Base-by-base conservation (phyloP, 805 yeast genomes). In the Cyberlindnera misumaiensis region DNA sequence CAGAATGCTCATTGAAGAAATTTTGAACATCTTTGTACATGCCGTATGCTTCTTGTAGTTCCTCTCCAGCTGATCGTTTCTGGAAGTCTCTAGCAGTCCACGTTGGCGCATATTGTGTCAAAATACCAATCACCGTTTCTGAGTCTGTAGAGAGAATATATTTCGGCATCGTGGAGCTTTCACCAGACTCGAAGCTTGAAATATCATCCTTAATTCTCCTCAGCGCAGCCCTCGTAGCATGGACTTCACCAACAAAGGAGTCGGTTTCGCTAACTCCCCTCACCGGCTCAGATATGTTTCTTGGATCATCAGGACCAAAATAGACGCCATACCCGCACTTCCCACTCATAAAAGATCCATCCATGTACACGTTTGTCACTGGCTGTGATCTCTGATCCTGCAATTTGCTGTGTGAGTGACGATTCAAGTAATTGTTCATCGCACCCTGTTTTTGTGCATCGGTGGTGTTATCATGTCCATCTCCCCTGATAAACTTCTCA, bases 201-300 rank as follows among this genome's bases (percentile, higher is more conserved):
- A 68, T 55, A 17, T 66, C 72, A 2, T 42, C 20, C 1, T 45
- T 34, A 13, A 80, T 66, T 6, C 52, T 47, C 5, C 55, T 54
- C 41, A 83, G 53, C 0, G 93, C 94, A 26, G 65, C 65, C 5
- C 61, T 53, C 14, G 83, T 68, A 0, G 95, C 96, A 11, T 63
- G 56, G 10, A 88, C 68, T 58, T 89, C 97, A 1, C 95, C 93
- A 30, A 85, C 62, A 47, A 84, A 88, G 49, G 87, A 88, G 1
- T 95, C 85, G 26, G 80, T 87, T 3, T 51, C 52, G 3, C 20
- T 12, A 3, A 55, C 57, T 2, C 64, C 68, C 2, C n/a, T 30
- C 18, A 86, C 62, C 0, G 80, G 74, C 5, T 66, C 75, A 0
- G 80, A 65, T 9, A 67, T 61, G 54, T 83, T 83, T 32, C 82